A percentile compares a stretch with the other conserved stretches of the same genome.
Conservation (phyloP, 78 protist genomes). For the Pelomyxa schiedti region DNA sequence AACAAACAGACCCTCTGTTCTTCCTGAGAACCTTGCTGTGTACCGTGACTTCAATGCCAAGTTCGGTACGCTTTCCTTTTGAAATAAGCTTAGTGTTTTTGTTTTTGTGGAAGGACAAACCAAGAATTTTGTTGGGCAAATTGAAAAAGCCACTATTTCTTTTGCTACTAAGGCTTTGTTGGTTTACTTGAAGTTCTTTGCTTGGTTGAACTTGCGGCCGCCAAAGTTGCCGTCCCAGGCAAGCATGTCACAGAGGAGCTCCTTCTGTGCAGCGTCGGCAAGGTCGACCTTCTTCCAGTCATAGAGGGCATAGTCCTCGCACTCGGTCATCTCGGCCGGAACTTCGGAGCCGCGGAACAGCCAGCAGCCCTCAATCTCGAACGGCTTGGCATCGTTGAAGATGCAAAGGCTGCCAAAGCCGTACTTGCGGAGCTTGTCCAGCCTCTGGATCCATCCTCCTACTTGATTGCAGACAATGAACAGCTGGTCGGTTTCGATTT, state of each 20-base stretch:
- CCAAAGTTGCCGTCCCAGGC: conserved; percentile 54
- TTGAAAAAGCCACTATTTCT: too few relatives aligned
- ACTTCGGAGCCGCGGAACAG: conserved; percentile 53
- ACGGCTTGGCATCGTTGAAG: conserved; percentile 30
- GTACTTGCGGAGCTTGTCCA: conserved; percentile 65
- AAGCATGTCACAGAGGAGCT: conserved; percentile 25
- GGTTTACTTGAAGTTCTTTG: conserved; percentile 63
- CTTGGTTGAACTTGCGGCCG: conserved; percentile 37
- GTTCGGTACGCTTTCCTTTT: too few relatives aligned
- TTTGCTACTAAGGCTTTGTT: too few relatives aligned
- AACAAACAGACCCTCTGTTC: too few relatives aligned
- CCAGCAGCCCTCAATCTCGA: conserved; percentile 38
- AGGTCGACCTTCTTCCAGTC: conserved; percentile 28
- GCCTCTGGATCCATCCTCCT: conserved; percentile 61
- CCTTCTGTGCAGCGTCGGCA: conserved; percentile 10
- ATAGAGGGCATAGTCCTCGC: conserved; percentile 59
- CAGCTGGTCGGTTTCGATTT: conserved; percentile 8
- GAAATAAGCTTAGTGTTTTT: too few relatives aligned
- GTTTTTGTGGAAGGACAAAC: too few relatives aligned
- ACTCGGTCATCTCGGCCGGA: conserved; percentile 42
- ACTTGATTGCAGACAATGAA: conserved; percentile 66
- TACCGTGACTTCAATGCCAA: too few relatives aligned
- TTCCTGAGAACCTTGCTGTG: too few relatives aligned
- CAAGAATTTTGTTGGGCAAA: too few relatives aligned
- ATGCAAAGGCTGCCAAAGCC: conserved; percentile 47